These are phyloP conservation scores for Exophiala spinifera DNA, from an alignment of 2,329 filamentous ascomycete species.

Conservation along the genomic window DNA sequence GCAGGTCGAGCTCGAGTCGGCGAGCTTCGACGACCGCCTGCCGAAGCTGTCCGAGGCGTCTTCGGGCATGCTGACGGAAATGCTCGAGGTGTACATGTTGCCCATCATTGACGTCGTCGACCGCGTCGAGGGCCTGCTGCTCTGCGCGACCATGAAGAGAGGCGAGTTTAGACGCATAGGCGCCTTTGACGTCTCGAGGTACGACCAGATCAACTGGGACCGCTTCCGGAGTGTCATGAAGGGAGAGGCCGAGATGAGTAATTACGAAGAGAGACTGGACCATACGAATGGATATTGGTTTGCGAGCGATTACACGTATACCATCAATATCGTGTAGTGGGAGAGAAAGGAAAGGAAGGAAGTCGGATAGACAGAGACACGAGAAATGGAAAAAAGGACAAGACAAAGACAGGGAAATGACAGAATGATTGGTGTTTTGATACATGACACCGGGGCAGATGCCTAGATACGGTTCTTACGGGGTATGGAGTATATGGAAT, in stretches of 20 bases:
- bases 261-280: slow-evolving; percentile 28
- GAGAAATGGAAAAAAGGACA: background rate
- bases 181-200: slow-evolving; percentile 24
- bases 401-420: too few relatives aligned
- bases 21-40: slow-evolving; percentile 28
- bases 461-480: too few relatives aligned
- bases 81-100: slow-evolving; percentile 28
- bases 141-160: slow-evolving; percentile 29
- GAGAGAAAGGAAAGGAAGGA: background rate
- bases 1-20: slow-evolving; percentile 26
- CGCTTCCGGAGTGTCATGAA: slow-evolving; percentile 29
- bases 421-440: too few relatives aligned
- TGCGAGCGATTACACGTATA: slow-evolving; percentile 30
- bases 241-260: slow-evolving; percentile 28
- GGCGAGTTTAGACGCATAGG: slow-evolving; percentile 29
- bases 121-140: slow-evolving; percentile 27
- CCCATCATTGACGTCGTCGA: slow-evolving; percentile 29
- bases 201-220: slow-evolving; percentile 29
- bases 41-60: slow-evolving; percentile 26
- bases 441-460: too few relatives aligned
- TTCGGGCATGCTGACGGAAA: slow-evolving; percentile 26
- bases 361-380: too few relatives aligned
- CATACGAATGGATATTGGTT: slow-evolving; percentile 30
- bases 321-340: slow-evolving; percentile 27
- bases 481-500: too few relatives aligned